Base-by-base conservation (phyloP, 2,329 filamentous ascomycete genomes). In the Aspergillus unguis region DNA sequence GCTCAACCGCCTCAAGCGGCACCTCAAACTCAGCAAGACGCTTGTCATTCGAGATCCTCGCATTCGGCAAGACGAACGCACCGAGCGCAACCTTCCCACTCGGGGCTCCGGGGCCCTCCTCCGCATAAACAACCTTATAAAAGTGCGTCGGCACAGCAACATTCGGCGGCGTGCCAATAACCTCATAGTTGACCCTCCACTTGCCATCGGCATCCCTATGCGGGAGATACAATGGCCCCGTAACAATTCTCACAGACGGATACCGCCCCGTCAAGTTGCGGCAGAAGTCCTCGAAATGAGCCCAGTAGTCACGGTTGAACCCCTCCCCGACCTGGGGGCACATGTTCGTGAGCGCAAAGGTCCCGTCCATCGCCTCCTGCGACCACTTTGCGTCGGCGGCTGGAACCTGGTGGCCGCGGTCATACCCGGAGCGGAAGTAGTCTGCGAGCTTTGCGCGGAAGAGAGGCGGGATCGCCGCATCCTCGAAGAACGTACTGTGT, bases 291-390 rank as follows among this genome's bases (percentile, higher is more conserved):
- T 99, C 94, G 61, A 99, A 92, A 72, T 99, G 94, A 35, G 94
- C 88, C 94, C 94, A 99, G 82, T 99, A 99, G 76, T 99, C 94
- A 47, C 94, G 83, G 77, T 99, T 99, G 80, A 99, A 99, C 54
- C 94, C 94, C 69, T 96, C 90, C 61, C 94, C 94, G 29, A 99
- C 94, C 76, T 99, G 94, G 31, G 94, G 94, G 68, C 92, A 96
- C 92, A 99, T 99, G 77, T 99, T 99, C 68, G 82, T 87, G 51
- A 99, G 81, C 66, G 84, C 86, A 68, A 99, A 99, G 2, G 94
- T 99, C 53, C 89, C 90, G 74, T 99, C 85, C 90, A 99, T 96
- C 58, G 94, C 92, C 33, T 82, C 73, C 74, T 99, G 94, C 58
- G 85, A 89, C 92, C 94, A 99, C 76, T 95, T 95, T 52, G 88